Base-by-base conservation (phyloP, 495 filamentous ascomycete species). In the Entonaema liquescens region DNA sequence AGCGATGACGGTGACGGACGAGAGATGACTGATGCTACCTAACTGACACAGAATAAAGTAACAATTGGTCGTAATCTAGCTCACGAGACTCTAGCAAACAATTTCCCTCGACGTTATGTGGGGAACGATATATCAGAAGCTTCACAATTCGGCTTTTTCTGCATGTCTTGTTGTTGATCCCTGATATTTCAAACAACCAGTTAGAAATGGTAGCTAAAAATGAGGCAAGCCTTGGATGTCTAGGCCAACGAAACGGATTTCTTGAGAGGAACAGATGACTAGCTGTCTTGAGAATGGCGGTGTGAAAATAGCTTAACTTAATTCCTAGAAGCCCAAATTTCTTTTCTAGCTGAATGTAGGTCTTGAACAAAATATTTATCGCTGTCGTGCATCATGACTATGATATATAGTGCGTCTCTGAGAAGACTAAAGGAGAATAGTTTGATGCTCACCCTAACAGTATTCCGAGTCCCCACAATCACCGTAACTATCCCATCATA, bases 401-500 rank as follows among this genome's bases (percentile, higher is more conserved):
- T 64, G 62, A 59, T 71, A 71, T 67, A 63, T 67, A 25, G n/a
- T 54, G 36, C 17, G n/a, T 53, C 71, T 73, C 62, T 67, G 67
- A 50, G 38, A 64, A 64, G 67, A 61, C 38, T 31, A 60, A 56
- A 68, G 28, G 17, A 56, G 29, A 42, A 58, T 56, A 57, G 36
- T 23, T 47, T 21, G 12, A 49, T 59, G 67, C 59, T 70, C 58
- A 60, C 59, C 53, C 19, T 67, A 26, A 47, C 42, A 62, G 31
- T 44, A n/a, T 35, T 17, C 5, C 8, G 35, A 12, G 44, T 21
- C 23, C 38, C 35, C 54, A n/a, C 12, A 49, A 57, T 36, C 44
- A 19, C 38, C 21, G 25, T 70, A 21, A n/a, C 50, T 17, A 53
- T 12, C 26, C 58, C 54, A 40, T 52, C 21, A n/a, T 31, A 74